Conservation (phyloP, 2,329 filamentous ascomycete species). For the Aspergillus spinulosporus region DNA sequence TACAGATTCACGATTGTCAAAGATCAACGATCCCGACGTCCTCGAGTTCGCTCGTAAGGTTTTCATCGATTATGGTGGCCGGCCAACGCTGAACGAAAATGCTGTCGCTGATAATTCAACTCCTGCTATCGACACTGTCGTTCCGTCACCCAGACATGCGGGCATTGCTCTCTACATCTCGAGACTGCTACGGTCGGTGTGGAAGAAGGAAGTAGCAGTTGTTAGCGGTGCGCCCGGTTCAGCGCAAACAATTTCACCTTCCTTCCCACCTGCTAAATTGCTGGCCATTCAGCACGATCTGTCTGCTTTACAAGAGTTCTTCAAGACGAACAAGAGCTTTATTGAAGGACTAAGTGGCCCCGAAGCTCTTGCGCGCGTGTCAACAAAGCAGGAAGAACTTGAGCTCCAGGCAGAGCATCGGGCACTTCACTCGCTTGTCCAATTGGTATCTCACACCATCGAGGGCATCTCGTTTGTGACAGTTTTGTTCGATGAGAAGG, state of each 20-base stretch:
- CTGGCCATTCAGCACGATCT: conserved; percentile 76
- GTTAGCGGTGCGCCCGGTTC: conserved; percentile 58
- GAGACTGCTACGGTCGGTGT: conserved; percentile 82
- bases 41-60: conserved; percentile 80
- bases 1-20: conserved; percentile 66
- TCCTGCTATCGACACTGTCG: conserved; percentile 76
- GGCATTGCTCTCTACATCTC: conserved; percentile 86
- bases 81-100: conserved; percentile 80
- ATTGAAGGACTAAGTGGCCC: conserved; percentile 92
- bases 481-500: conserved; percentile 89
- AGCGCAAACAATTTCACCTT: conserved; percentile 64
- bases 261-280: conserved; percentile 68
- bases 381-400: conserved; percentile 84
- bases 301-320: conserved; percentile 74
- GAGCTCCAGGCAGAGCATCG: conserved; percentile 93
- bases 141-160: conserved; percentile 83
- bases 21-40: conserved; percentile 77
- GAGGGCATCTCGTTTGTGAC: conserved; percentile 96
- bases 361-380: conserved; percentile 74
- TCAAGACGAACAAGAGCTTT: conserved; percentile 82
- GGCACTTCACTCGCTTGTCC: conserved; percentile 80
- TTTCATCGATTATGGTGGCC: conserved; percentile 90
- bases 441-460: conserved; percentile 84
- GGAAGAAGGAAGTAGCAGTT: conserved; percentile 74
- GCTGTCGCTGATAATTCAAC: conserved; percentile 60